Percentiles rank a stretch among this genome's conserved stretches.
Evolutionary conservation across 306 rosid species (phyloP).

Genomic region (Trichosanthes truncata): DNA sequence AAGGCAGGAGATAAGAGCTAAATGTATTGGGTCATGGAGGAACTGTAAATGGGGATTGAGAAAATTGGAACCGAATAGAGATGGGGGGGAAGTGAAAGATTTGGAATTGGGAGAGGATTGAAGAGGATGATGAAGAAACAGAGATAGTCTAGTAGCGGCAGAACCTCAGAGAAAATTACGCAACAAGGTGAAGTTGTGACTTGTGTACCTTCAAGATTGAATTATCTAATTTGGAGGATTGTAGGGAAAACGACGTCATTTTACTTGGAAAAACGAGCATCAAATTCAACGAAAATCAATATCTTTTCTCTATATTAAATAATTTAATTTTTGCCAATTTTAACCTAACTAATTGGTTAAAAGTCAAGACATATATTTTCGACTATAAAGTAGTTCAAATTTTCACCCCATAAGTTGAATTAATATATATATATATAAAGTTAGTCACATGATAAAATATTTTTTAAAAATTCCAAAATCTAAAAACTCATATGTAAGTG

Average conservation of each 20-base stretch:
- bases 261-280: not conserved
- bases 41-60: not conserved
- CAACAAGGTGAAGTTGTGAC: not conserved
- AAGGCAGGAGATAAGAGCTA: not conserved
- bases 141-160: not conserved
- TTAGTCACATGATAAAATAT: too few species aligned
- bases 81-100: constrained; percentile 17
- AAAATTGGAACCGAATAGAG: constrained; percentile 8
- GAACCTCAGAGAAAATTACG: not conserved
- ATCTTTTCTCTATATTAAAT: not conserved
- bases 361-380: too few species aligned
- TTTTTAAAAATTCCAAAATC: too few species aligned
- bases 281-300: not conserved
- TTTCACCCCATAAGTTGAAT: too few species aligned
- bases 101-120: constrained; percentile 13
- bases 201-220: not conserved
- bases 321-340: too few species aligned
- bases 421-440: too few species aligned
- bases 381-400: too few species aligned
- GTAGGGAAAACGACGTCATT: constrained; percentile 3
- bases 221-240: constrained; percentile 5
- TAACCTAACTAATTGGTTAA: too few species aligned
- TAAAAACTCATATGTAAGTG: too few species aligned
- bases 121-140: not conserved
- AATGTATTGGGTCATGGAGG: constrained; percentile 12